phyloP scores from a whole-genome alignment of 1,284 basidiomycete species.

The Cryptococcus sp. region DNA sequence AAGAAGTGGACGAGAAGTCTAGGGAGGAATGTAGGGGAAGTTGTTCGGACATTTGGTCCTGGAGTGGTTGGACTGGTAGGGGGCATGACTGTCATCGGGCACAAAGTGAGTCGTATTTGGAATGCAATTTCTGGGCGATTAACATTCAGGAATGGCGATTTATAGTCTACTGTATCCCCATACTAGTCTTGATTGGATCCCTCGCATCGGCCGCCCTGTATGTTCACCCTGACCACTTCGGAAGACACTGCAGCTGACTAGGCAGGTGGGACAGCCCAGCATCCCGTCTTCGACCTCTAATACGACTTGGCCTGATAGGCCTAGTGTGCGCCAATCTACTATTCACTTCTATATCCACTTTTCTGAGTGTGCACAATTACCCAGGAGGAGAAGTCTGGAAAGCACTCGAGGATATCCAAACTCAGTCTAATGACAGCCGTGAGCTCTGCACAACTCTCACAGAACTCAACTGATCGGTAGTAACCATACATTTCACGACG shows the following conservation, averaged over 20 bases:
- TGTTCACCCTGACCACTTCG: neutral
- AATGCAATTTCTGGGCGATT: too few species aligned
- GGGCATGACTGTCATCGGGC: conserved; percentile 69
- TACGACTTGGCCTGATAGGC: conserved; percentile 47
- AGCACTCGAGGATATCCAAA: conserved; percentile 55
- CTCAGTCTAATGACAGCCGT: neutral
- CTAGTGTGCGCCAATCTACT: conserved; percentile 54
- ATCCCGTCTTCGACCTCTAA: conserved; percentile 9
- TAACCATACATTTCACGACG: conserved; percentile 39
- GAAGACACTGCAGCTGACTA: neutral
- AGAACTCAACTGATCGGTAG: conserved; percentile 4
- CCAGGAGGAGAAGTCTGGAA: conserved; percentile 77
- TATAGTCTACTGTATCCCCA: conserved; percentile 78
- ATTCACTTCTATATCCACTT: conserved; percentile 56
- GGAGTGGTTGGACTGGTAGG: conserved; percentile 59
- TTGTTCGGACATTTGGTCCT: conserved; percentile 29
- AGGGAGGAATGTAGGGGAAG: conserved; percentile 5
- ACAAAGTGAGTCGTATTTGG: conserved; percentile 64
- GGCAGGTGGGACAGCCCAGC: conserved; percentile 15
- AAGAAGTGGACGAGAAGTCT: conserved; percentile 1
- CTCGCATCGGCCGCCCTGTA: conserved; percentile 49
- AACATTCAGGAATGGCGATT: conserved; percentile 95
- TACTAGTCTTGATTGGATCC: conserved; percentile 75
- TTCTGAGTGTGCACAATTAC: conserved; percentile 72
- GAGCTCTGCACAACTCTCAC: neutral